phyloP scores from a whole-genome alignment of 202 grass and related monocot species.

The Tripidium arundinaceum region DNA sequence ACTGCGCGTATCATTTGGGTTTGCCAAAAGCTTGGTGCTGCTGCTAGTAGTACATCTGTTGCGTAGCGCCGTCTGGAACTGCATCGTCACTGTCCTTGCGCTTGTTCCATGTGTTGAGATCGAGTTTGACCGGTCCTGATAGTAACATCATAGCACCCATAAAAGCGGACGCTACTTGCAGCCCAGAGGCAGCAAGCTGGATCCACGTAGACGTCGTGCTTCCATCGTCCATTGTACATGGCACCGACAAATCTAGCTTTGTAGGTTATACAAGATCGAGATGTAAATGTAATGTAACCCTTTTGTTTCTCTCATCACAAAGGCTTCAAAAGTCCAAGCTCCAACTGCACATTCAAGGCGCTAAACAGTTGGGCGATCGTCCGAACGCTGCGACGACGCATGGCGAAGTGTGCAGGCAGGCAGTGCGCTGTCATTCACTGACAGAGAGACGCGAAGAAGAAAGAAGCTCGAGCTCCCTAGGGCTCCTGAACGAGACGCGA shows the following conservation, averaged over 20 bases:
- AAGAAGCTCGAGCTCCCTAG: neutral
- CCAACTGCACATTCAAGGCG: neutral
- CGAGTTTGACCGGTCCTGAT: constrained; percentile 9
- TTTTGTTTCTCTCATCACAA: constrained; percentile 1
- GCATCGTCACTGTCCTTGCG: neutral
- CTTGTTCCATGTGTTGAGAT: neutral
- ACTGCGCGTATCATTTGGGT: neutral
- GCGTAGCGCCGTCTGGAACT: no score
- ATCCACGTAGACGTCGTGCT: constrained; percentile 26
- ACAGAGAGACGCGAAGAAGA: neutral
- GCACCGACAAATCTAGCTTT: constrained; percentile 37
- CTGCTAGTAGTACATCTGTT: no score
- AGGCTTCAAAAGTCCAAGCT: constrained; percentile 7
- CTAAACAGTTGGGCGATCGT: neutral
- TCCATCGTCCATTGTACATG: neutral
- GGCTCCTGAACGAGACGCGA: neutral
- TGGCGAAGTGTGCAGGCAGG: neutral
- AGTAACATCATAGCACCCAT: neutral
- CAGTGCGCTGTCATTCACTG: constrained; percentile 5
- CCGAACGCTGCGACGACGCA: neutral
- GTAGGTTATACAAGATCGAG: neutral
- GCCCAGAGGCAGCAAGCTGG: constrained; percentile 27
- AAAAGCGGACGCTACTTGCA: neutral
- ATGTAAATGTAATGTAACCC: neutral
- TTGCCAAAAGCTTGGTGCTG: neutral